These are phyloP conservation scores for Soucietia sequanensis DNA, from an alignment of 805 yeast genomes.

Conservation along the genomic window DNA sequence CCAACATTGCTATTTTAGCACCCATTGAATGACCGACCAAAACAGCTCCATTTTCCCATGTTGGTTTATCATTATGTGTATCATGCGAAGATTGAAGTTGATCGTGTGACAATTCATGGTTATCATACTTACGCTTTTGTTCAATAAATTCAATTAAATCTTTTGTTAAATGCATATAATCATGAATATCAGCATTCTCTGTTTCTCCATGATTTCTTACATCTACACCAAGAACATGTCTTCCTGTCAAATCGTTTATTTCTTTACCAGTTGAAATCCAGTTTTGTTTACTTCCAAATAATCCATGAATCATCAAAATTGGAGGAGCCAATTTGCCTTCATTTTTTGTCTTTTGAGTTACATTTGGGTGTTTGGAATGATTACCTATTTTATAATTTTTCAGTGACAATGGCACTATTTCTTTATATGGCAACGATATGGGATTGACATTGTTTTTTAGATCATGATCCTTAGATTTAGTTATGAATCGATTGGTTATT, in stretches of 20 bases:
- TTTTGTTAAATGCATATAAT: constrained; percentile 41
- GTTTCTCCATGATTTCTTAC: constrained; percentile 57
- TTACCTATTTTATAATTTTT: too few species aligned
- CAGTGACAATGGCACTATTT: too few species aligned
- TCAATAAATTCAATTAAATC: constrained; percentile 41
- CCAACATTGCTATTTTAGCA: constrained; percentile 53
- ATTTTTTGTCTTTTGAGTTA: too few species aligned
- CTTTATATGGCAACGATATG: too few species aligned
- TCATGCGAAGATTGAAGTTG: too few species aligned
- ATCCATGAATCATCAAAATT: constrained; percentile 51
- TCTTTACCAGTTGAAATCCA: constrained; percentile 39
- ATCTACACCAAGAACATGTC: constrained; percentile 45
- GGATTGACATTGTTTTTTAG: too few species aligned
- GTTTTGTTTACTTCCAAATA: constrained; percentile 49
- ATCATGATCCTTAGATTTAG: too few species aligned
- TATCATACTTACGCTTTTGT: constrained; percentile 5
- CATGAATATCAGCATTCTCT: constrained; percentile 42
- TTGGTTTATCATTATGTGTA: not conserved
- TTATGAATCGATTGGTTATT: too few species aligned
- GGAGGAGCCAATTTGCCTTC: constrained; percentile 24
- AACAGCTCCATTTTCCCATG: constrained; percentile 15
- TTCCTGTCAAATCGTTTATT: constrained; percentile 26
- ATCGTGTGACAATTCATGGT: not conserved
- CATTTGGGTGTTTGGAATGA: too few species aligned
- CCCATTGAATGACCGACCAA: constrained; percentile 61